phyloP scores from a whole-genome alignment of 164 flowering plant genomes.

The Magnolia kwangsiensis region DNA sequence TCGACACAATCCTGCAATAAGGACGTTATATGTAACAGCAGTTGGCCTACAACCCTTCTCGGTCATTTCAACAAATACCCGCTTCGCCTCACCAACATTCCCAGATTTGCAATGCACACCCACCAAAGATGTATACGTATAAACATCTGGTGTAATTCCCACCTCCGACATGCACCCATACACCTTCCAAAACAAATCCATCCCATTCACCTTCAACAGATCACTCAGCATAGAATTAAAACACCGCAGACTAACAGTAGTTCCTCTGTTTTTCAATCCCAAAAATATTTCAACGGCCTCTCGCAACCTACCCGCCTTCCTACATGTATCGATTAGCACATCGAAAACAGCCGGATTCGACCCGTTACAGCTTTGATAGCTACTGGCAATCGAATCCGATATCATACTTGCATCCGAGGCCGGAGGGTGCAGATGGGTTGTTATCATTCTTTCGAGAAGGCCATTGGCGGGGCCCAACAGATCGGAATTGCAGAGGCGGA shows the following conservation, averaged over 20 bases:
- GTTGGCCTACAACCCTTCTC: conserved; percentile 59
- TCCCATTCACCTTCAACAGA: conserved; percentile 37
- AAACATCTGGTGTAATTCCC: conserved; percentile 48
- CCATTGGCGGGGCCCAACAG: conserved; percentile 35
- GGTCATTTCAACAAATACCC: conserved; percentile 54
- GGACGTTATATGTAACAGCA: conserved; percentile 48
- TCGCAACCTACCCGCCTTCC: conserved; percentile 35
- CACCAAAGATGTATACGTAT: conserved; percentile 56
- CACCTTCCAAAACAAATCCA: conserved; percentile 69
- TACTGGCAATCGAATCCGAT: conserved; percentile 31
- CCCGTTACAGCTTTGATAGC: conserved; percentile 13
- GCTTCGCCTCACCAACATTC: conserved; percentile 39
- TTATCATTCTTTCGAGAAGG: conserved; percentile 38
- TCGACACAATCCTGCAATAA: conserved; percentile 62
- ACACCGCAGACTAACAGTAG: conserved; percentile 40
- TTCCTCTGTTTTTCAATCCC: conserved; percentile 20
- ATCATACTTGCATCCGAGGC: conserved; percentile 11
- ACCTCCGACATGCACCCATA: conserved; percentile 45
- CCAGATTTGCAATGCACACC: conserved; percentile 53
- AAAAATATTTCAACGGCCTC: conserved; percentile 51
- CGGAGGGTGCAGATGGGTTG: conserved; percentile 20
- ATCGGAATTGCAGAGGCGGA: conserved; percentile 40
- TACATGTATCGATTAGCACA: conserved; percentile 49
- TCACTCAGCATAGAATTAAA: conserved; percentile 67
- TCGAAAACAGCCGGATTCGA: conserved; percentile 37